Evolutionary conservation across 352 stramenopile species (phyloP).

Genomic region (Aphanomyces stellatus): DNA sequence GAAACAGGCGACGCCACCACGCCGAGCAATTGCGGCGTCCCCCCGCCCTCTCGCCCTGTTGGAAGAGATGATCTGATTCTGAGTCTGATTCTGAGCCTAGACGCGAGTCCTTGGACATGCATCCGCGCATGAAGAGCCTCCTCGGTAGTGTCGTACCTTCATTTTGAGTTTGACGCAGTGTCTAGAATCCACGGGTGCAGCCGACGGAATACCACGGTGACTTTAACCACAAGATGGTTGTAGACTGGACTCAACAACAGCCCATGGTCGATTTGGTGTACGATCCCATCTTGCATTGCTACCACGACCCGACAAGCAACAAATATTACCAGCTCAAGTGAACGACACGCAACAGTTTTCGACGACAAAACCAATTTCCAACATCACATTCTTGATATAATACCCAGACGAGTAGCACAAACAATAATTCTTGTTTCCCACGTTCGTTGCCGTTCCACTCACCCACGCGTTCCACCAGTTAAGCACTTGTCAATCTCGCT

Average conservation of each 20-base stretch:
- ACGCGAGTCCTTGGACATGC: slow-evolving; percentile 11
- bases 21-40: neutral
- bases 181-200: slow-evolving; percentile 4
- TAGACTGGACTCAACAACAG: slow-evolving; percentile 22
- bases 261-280: slow-evolving; percentile 69
- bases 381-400: no score
- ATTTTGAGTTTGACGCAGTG: neutral
- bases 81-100: slow-evolving; percentile 27
- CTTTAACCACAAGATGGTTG: neutral
- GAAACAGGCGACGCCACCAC: neutral
- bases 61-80: neutral
- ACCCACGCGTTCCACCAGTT: no score
- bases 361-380: no score
- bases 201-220: no score
- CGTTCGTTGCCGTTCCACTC: no score
- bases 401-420: no score
- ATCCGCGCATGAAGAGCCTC: slow-evolving; percentile 9
- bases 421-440: no score
- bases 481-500: no score
- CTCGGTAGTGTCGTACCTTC: neutral
- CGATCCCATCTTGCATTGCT: slow-evolving; percentile 74
- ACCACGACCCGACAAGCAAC: slow-evolving; percentile 67
- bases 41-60: no score
- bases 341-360: no score
- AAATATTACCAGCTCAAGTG: slow-evolving; percentile 82